Base-by-base conservation (phyloP, 139 green algal genomes). In the Picochlorum sp. region DNA sequence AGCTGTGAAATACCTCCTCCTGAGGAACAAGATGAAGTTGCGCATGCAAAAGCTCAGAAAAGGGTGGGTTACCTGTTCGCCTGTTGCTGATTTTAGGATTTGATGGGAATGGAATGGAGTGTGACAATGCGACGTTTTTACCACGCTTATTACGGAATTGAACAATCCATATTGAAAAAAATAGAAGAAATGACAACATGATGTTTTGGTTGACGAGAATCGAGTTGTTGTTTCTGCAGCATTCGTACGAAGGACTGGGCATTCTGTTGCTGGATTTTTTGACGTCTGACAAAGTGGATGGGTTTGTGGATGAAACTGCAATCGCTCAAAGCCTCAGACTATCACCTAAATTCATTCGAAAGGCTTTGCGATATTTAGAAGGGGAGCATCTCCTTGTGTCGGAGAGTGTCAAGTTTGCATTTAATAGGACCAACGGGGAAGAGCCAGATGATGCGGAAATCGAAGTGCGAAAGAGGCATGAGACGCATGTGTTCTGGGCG, bases 251-350 rank as follows among this genome's bases (percentile, higher is more conserved):
- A 3, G 61, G 61, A 4, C 43, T 74, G 9, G 67, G 51, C 1
- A 33, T 74, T 37, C 28, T 74, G 41, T 45, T 74, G 25, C 28
- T 74, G 28, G 67, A 74, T 53, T 44, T 60, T 40, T 55, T 74
- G 33, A 43, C 60, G 8, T 53, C 41, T 12, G 24, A 20, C 25
- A 64, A 22, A 1, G 59, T 52, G 13, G 59, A 74, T 18, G 67
- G 67, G 16, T 74, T 68, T 26, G 60, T 59, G 18, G 50, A 68
- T 36, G 61, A 68, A 47, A 36, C 30, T 30, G n/a, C 33, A 4
- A 29, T 68, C 13, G 37, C 32, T n/a, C 13, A 13, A 0, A n/a
- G 40, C 20, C 24, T 61, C 32, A 32, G 61, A 6, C 28, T 68
- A 7, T 61, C 50, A 10, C 50, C 53, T n/a, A 74, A 74, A 25